Evolutionary conservation across 1,284 basidiomycete genomes (phyloP).

Genomic region (Puccinia coronata): DNA sequence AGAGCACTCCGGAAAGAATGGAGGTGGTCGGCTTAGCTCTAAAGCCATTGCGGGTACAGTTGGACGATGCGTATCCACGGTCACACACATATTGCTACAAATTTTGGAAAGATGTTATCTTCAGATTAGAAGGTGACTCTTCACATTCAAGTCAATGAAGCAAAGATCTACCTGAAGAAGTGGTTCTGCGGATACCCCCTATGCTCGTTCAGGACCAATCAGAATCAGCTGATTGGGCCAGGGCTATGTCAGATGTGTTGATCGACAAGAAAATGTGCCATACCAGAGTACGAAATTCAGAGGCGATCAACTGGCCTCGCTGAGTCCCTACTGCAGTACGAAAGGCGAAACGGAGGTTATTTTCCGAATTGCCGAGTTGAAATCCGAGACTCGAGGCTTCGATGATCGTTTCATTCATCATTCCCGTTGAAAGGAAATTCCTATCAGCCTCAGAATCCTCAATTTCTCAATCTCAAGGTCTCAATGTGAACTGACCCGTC

Average conservation of each 20-base stretch:
- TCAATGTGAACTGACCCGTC: too few species aligned
- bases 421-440: background rate
- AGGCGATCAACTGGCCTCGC: background rate
- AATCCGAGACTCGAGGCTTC: slow-evolving; percentile 19
- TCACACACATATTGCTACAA: slow-evolving; percentile 39
- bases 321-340: slow-evolving; percentile 5
- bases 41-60: slow-evolving; percentile 19
- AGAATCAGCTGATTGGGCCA: background rate
- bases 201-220: background rate
- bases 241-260: too few species aligned
- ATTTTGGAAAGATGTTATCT: background rate
- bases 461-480: too few species aligned
- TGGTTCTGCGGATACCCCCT: background rate
- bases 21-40: background rate
- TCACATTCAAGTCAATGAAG: background rate
- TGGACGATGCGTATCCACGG: slow-evolving; percentile 13
- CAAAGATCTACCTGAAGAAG: background rate
- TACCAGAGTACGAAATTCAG: slow-evolving; percentile 3
- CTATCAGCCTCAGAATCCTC: background rate
- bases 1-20: background rate
- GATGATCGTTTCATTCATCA: background rate
- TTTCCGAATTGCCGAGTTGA: slow-evolving; percentile 1
- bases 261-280: background rate
- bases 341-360: slow-evolving; percentile 8
- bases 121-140: background rate